Evolutionary conservation across 129 eudicot genomes (phyloP), one percentile per base, ranked within the genome.

Genomic region (Arctium minus): DNA sequence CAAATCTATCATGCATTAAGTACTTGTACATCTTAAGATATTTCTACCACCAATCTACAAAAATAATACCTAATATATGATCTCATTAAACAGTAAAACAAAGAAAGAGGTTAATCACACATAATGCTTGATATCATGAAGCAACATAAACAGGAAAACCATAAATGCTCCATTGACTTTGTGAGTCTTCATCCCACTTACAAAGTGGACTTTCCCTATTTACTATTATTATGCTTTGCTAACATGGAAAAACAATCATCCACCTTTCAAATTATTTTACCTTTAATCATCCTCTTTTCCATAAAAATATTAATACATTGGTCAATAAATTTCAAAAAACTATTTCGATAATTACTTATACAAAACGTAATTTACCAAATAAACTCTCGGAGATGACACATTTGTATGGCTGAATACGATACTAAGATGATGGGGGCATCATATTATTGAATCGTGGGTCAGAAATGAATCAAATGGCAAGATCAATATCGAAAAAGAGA

Each of bases 141-240:
- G 86, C 87, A 82, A 67, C 80, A 40, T 37, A 79, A 79, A 89
- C 88, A 85, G 87, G 75, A 89, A 85, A 73, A 75, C 86, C 85
- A 87, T 82, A 77, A 22, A 84, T 74, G 78, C 86, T 82, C 69
- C 72, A 78, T 80, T 85, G 89, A 87, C 88, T 89, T 83, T 77
- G 82, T 83, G 87, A 87, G 87, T 79, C 82, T 40, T 79, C 83
- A 77, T 82, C 83, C 90, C 92, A 89, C 92, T 89, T 84, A 53
- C 82, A 35, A 86, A 89, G 92, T 89, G 90, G 89, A 89, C 35
- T 50, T 86, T 89, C 84, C 88, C 88, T 89, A 65, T 85, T 79
- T 68, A 53, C 87, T 80, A 79, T 46, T 79, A 64, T 82, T 71
- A 73, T 50, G 83, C 77, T 85, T 82, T 79, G 30, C 82, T 86